Percentiles rank a stretch among this genome's conserved stretches.
Evolutionary conservation across 805 yeast species (phyloP).

Genomic region (Zygosaccharomyces kombuchaensis): DNA sequence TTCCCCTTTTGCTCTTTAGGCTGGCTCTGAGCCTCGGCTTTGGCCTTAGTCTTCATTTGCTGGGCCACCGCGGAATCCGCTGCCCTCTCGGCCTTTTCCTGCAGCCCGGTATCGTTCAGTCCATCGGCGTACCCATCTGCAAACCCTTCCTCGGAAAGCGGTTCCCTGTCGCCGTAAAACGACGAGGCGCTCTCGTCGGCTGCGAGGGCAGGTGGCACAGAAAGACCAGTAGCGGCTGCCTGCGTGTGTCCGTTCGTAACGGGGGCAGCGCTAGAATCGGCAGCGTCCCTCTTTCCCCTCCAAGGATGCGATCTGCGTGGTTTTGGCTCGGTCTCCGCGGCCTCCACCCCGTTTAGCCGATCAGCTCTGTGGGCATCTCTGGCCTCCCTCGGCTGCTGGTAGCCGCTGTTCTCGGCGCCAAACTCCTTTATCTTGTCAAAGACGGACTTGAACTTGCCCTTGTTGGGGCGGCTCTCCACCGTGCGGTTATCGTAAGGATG

Average conservation of each 20-base stretch:
- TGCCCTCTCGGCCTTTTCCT: neutral
- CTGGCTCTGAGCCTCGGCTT: neutral
- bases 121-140: conserved; percentile 5
- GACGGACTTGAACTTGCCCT: conserved; percentile 25
- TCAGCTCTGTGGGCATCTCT: neutral
- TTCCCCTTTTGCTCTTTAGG: conserved; percentile 9
- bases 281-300: neutral
- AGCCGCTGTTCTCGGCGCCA: conserved; percentile 34
- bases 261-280: neutral
- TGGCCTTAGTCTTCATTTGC: conserved; percentile 3
- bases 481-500: neutral
- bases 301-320: neutral
- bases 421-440: conserved; percentile 32
- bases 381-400: conserved; percentile 21
- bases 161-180: neutral
- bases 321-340: neutral
- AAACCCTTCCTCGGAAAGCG: neutral
- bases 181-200: neutral
- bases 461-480: conserved; percentile 1
- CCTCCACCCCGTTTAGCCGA: neutral
- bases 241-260: neutral
- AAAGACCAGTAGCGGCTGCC: neutral
- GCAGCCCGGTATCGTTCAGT: neutral
- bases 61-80: neutral
- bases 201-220: neutral